phyloP scores from a whole-genome alignment of 2,329 filamentous ascomycete species.

The Alternaria infectoria region DNA sequence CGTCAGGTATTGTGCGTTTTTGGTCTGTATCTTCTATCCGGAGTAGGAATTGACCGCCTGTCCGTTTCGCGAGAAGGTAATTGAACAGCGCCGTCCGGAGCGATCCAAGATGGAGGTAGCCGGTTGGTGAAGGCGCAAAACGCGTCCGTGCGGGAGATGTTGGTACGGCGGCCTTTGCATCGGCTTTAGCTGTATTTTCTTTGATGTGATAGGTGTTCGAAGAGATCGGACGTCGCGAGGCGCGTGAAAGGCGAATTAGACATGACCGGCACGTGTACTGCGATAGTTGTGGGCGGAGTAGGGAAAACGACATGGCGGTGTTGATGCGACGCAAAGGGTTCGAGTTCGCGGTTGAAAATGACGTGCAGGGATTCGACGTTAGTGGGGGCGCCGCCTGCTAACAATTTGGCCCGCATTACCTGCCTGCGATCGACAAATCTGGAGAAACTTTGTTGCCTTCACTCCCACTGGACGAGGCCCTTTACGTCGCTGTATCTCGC shows the following conservation, averaged over 20 bases:
- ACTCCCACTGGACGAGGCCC: not conserved
- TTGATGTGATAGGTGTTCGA: slow-evolving; percentile 12
- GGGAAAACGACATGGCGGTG: slow-evolving; percentile 30
- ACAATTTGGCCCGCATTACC: slow-evolving; percentile 10
- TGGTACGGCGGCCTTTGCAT: slow-evolving; percentile 29
- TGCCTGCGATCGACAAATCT: slow-evolving; percentile 3
- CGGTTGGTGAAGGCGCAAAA: slow-evolving; percentile 95
- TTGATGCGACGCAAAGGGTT: not conserved
- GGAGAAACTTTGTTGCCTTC: slow-evolving; percentile 14
- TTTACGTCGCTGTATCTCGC: not conserved
- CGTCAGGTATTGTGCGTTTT: slow-evolving; percentile 79
- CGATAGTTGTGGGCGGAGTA: slow-evolving; percentile 29
- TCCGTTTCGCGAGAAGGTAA: slow-evolving; percentile 85
- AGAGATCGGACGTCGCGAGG: slow-evolving; percentile 22
- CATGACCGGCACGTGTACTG: slow-evolving; percentile 41
- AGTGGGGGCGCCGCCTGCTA: slow-evolving; percentile 11
- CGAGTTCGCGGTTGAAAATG: slow-evolving; percentile 11
- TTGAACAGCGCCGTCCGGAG: slow-evolving; percentile 95
- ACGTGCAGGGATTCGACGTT: slow-evolving; percentile 7
- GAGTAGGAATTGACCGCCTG: slow-evolving; percentile 87
- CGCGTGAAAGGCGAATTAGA: slow-evolving; percentile 25
- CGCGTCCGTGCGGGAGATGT: slow-evolving; percentile 66
- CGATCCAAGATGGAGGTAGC: slow-evolving; percentile 90
- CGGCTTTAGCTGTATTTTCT: not conserved
- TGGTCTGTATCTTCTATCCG: slow-evolving; percentile 96